Conservation (phyloP, 1,284 basidiomycete genomes). For the Melampsora larici-populina region DNA sequence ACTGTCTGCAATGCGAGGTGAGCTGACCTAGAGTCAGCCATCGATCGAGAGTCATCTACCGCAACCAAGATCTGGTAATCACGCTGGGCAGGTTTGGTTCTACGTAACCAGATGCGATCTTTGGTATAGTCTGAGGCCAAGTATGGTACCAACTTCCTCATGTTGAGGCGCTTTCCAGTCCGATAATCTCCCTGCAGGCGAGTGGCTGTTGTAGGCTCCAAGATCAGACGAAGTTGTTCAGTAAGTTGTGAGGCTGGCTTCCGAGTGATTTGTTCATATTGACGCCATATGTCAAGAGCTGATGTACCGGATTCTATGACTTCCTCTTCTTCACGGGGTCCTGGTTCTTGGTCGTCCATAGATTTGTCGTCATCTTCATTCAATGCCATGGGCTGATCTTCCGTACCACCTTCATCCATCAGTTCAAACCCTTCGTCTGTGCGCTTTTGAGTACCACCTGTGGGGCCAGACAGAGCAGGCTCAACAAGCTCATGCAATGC, state of each 20-base stretch:
- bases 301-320: background rate
- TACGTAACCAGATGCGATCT: conserved; percentile 97
- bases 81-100: conserved; percentile 85
- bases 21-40: conserved; percentile 89
- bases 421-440: conserved; percentile 60
- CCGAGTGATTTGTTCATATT: conserved; percentile 39
- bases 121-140: conserved; percentile 99
- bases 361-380: conserved; percentile 11
- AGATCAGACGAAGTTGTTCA: conserved; percentile 92
- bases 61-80: conserved; percentile 95
- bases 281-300: conserved; percentile 52
- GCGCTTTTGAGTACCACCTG: background rate
- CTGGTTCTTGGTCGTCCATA: conserved; percentile 23
- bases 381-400: conserved; percentile 61
- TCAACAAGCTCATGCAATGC: conserved; percentile 59
- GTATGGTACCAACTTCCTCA: conserved; percentile 98
- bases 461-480: conserved; percentile 21
- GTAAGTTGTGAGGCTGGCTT: conserved; percentile 61
- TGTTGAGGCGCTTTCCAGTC: conserved; percentile 95
- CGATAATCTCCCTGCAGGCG: conserved; percentile 95
- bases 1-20: conserved; percentile 94
- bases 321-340: background rate
- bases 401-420: conserved; percentile 63
- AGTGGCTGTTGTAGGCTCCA: conserved; percentile 91
- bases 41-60: conserved; percentile 92